phyloP scores from a whole-genome alignment of 768 basidiomycete genomes.

The Pluteus cervinus region DNA sequence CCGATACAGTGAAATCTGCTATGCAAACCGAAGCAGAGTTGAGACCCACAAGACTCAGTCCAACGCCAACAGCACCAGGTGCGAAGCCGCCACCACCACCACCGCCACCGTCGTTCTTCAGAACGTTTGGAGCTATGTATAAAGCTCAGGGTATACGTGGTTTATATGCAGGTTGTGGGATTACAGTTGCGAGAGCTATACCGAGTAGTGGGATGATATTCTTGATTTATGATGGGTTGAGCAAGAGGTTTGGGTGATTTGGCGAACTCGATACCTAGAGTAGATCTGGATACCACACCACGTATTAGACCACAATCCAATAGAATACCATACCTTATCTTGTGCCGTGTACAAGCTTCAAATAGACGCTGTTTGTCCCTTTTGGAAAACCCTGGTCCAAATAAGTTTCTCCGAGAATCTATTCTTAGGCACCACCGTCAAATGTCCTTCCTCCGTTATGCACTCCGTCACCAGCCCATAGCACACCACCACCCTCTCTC shows the following conservation, averaged over 20 bases:
- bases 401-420: too few relatives aligned
- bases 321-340: not conserved
- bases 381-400: too few relatives aligned
- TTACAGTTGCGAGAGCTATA: conserved; percentile 76
- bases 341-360: not conserved
- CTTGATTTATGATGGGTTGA: conserved; percentile 76
- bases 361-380: not conserved
- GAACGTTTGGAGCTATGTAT: conserved; percentile 67
- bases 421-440: too few relatives aligned
- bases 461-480: too few relatives aligned
- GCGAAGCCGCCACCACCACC: conserved; percentile 10
- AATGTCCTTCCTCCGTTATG: too few relatives aligned
- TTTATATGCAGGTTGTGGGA: conserved; percentile 83
- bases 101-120: conserved; percentile 40
- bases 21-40: conserved; percentile 89
- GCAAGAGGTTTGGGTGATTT: conserved; percentile 30
- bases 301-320: not conserved
- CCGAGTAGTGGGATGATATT: conserved; percentile 90
- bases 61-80: conserved; percentile 4
- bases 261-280: not conserved
- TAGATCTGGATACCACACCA: not conserved
- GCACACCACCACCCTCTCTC: too few relatives aligned
- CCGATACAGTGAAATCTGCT: conserved; percentile 84
- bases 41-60: conserved; percentile 28
- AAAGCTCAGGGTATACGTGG: conserved; percentile 66